phyloP scores from a whole-genome alignment of 73 alveolate genomes.

The Blepharisma japonicum region DNA sequence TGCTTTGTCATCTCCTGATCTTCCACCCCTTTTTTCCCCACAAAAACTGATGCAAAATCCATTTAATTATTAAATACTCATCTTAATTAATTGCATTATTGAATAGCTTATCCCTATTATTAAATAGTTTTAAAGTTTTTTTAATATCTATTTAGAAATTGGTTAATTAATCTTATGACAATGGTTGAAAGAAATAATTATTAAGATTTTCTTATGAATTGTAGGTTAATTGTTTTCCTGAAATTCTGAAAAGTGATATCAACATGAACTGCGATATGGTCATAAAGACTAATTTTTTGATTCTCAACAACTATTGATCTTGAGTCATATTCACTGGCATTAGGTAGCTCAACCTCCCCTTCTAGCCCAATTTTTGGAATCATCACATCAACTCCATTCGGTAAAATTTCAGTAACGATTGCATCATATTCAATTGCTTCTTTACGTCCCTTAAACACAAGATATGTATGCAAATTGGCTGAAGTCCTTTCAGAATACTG shows the following conservation, averaged over 20 bases:
- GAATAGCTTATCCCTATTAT: too few species aligned
- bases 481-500: conserved; percentile 75
- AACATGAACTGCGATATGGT: background rate
- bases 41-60: too few species aligned
- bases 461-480: conserved; percentile 68
- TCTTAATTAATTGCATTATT: too few species aligned
- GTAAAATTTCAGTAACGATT: conserved; percentile 60
- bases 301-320: background rate
- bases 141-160: too few species aligned
- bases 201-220: background rate
- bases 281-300: background rate
- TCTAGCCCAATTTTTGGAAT: conserved; percentile 73
- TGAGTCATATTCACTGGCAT: background rate
- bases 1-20: too few species aligned
- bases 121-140: too few species aligned
- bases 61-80: too few species aligned
- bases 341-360: conserved; percentile 44
- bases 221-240: conserved; percentile 10
- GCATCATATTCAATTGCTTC: conserved; percentile 59
- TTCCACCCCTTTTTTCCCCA: too few species aligned
- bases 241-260: background rate
- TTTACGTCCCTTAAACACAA: conserved; percentile 56
- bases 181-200: too few species aligned
- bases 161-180: too few species aligned
- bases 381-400: conserved; percentile 67